These are phyloP conservation scores for Hypoxylon sp. DNA, from an alignment of 2,329 filamentous ascomycete genomes.

Conservation along the genomic window DNA sequence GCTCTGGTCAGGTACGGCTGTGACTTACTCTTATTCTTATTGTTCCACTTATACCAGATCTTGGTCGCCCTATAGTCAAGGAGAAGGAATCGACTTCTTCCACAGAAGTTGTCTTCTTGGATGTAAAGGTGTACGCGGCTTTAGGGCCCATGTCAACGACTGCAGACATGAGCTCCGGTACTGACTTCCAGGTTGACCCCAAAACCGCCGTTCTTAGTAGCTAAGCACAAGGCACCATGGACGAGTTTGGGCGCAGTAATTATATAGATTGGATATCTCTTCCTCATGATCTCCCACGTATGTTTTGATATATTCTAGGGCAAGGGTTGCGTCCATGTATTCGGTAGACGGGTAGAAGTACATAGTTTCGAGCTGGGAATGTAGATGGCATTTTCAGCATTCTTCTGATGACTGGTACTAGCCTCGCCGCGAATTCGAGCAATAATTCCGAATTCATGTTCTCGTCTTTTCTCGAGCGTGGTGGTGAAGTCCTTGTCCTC, in stretches of 20 bases:
- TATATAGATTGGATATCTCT: neutral
- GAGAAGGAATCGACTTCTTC: constrained; percentile 5
- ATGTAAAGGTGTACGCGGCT: neutral
- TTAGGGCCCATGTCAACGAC: neutral
- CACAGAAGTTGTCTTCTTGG: constrained; percentile 1
- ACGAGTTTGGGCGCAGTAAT: neutral
- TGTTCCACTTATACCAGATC: constrained; percentile 2
- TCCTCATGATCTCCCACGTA: constrained; percentile 1
- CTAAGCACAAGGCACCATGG: neutral
- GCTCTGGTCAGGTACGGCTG: neutral
- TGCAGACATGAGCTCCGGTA: neutral
- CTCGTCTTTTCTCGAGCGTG: constrained; percentile 1
- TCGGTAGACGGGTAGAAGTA: neutral
- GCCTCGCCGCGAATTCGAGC: neutral
- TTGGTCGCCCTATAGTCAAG: neutral
- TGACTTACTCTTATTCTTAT: neutral
- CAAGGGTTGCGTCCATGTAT: neutral
- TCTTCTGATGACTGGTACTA: neutral
- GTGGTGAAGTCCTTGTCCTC: neutral
- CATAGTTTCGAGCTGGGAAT: neutral
- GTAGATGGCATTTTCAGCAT: neutral
- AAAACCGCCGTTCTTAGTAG: neutral
- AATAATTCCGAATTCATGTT: neutral
- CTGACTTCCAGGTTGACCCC: neutral
- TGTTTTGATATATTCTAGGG: neutral